Percentiles rank a stretch among this genome's conserved stretches.
These are phyloP conservation scores for Murraya koenigii DNA, from an alignment of 345 rosid genomes.

Conservation along the genomic window DNA sequence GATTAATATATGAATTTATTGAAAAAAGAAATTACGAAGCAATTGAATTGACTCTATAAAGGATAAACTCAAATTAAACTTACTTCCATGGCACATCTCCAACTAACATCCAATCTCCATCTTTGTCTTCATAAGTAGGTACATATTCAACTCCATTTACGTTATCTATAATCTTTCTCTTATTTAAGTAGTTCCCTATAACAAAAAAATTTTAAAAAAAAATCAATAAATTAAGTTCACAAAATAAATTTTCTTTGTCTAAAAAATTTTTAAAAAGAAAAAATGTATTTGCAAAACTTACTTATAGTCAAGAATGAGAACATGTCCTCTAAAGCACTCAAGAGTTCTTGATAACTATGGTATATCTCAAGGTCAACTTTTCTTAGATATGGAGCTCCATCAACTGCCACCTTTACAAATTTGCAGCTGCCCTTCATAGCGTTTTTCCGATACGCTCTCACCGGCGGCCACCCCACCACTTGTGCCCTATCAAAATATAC, in stretches of 20 bases:
- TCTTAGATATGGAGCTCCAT: slow-evolving; percentile 70
- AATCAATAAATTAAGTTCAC: not conserved
- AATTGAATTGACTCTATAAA: not conserved
- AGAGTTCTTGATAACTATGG: slow-evolving; percentile 41
- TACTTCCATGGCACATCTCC: slow-evolving; percentile 94
- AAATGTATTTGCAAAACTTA: slow-evolving; percentile 15
- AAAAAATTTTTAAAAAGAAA: not conserved
- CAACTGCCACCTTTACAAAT: slow-evolving; percentile 70
- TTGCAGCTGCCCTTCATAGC: slow-evolving; percentile 37
- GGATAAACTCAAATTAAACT: slow-evolving; percentile 18
- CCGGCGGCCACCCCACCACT: slow-evolving; percentile 87
- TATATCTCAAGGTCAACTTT: slow-evolving; percentile 63
- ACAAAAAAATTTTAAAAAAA: not conserved
- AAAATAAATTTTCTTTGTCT: not conserved
- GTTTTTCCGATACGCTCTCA: slow-evolving; percentile 33
- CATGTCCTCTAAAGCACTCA: slow-evolving; percentile 48
- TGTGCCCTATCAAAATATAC: slow-evolving; percentile 28
- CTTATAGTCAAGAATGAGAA: slow-evolving; percentile 52
- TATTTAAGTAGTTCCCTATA: slow-evolving; percentile 41
- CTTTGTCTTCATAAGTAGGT: slow-evolving; percentile 76
- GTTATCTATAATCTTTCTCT: slow-evolving; percentile 31
- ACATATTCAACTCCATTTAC: slow-evolving; percentile 48
- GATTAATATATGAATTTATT: not conserved
- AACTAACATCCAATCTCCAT: slow-evolving; percentile 87
- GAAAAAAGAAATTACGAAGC: not conserved